phyloP scores from a whole-genome alignment of 495 filamentous ascomycete genomes.

The Oidiodendron maius region DNA sequence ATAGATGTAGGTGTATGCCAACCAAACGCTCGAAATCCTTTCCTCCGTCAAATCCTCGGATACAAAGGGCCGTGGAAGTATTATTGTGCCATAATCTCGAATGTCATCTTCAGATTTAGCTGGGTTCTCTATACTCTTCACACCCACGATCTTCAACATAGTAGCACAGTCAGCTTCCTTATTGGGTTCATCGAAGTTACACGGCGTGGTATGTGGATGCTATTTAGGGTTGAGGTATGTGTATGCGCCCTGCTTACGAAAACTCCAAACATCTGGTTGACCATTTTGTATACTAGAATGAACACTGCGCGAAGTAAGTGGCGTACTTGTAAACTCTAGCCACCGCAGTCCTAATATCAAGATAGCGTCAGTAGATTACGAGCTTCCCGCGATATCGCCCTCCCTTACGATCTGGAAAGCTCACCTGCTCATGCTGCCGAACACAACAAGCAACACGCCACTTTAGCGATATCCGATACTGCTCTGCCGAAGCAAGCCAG shows the following conservation, averaged over 20 bases:
- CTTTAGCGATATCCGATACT: too few species aligned
- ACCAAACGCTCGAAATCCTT: constrained; percentile 57
- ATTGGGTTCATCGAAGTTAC: constrained; percentile 71
- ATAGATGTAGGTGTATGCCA: constrained; percentile 57
- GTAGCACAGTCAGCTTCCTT: constrained; percentile 67
- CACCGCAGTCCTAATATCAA: too few species aligned
- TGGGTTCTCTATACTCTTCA: constrained; percentile 95
- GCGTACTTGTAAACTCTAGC: too few species aligned
- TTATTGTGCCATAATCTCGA: constrained; percentile 74
- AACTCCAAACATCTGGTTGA: too few species aligned
- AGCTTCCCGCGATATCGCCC: too few species aligned
- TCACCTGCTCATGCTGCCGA: too few species aligned
- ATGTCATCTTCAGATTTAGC: constrained; percentile 83
- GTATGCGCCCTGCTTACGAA: too few species aligned
- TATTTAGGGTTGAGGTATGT: constrained; percentile 93
- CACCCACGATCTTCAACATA: constrained; percentile 70
- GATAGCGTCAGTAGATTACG: too few species aligned
- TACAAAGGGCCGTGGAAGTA: constrained; percentile 75
- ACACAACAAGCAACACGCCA: too few species aligned
- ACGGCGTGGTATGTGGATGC: constrained; percentile 79
- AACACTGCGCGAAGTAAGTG: constrained; percentile 91
- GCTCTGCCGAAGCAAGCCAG: too few species aligned
- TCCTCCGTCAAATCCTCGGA: constrained; percentile 69
- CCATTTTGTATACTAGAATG: too few species aligned
- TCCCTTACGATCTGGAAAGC: too few species aligned